Evolutionary conservation across 2,329 filamentous ascomycete species (phyloP), one percentile per base, ranked within the genome.

Genomic region (Phaeosphaeriaceae sp.): DNA sequence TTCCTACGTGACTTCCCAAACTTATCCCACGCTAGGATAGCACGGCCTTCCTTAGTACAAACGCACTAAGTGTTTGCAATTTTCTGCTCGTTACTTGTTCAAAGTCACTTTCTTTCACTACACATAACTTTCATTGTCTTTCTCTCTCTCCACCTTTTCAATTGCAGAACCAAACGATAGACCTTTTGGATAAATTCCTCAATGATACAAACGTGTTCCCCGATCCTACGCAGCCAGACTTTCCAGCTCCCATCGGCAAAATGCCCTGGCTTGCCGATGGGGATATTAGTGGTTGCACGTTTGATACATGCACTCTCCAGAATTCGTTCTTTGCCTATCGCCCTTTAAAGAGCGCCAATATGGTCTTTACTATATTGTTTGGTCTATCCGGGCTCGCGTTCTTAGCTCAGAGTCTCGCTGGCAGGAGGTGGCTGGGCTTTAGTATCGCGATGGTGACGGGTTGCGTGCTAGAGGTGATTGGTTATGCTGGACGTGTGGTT

Each of bases 401-500:
- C 50, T 29, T 74, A 0, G 49, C 62, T 16, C 73, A 79, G 46
- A 72, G 74, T 6, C 53, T 71, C 11, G 45, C 71, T 8, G 71
- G 60, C n/a, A 68, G 64, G 55, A 68, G 67, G 46, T 77, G 74
- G 50, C 66, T 75, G 26, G 71, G 72, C 16, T 81, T 77, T 60
- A 73, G 72, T 13, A 70, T 74, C 32, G 74, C 74, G 52, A 83
- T 88, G 77, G 59, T 83, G 6, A 61, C 78, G 15, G 86, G 86
- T 37, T 84, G 80, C 55, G 33, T 80, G 5, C 74, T 77, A 39
- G 85, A 87, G 60, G 77, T 87, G 9, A 62, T 87, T 28, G 87
- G 87, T 15, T 89, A 89, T 54, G 70, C 74, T 1, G 87, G 84
- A 2, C 78, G 87, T 9, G 74, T 87, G 42, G 64, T 84, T 60